Evolutionary conservation across 1,284 basidiomycete genomes (phyloP).

Genomic region (Flammula alnicola): DNA sequence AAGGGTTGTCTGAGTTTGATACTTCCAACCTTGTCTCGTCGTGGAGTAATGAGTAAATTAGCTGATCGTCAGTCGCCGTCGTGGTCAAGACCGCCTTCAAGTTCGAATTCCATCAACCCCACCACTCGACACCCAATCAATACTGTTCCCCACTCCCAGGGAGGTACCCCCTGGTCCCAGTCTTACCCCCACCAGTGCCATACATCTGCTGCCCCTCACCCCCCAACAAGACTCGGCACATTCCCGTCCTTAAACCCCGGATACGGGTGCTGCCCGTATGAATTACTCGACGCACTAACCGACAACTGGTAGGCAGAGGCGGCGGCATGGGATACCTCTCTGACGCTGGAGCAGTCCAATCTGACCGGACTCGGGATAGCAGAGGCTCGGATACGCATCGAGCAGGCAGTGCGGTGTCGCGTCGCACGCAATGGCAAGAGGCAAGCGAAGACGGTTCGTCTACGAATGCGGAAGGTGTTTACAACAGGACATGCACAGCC

Average conservation of each 20-base stretch:
- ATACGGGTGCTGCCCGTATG: slow-evolving; percentile 6
- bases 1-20: slow-evolving; percentile 3
- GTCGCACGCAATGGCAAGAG: too few relatives aligned
- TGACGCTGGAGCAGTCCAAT: slow-evolving; percentile 34
- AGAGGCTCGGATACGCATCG: too few relatives aligned
- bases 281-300: too few relatives aligned
- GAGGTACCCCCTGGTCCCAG: slow-evolving; percentile 35
- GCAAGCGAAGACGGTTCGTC: too few relatives aligned
- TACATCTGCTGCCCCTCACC: slow-evolving; percentile 76
- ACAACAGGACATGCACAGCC: too few relatives aligned
- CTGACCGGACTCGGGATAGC: too few relatives aligned
- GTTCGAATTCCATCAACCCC: background rate
- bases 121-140: slow-evolving; percentile 8
- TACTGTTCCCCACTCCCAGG: slow-evolving; percentile 26
- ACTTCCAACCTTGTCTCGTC: background rate
- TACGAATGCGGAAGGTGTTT: too few relatives aligned
- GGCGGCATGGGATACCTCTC: slow-evolving; percentile 26
- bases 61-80: background rate
- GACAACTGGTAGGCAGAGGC: slow-evolving; percentile 20
- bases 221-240: slow-evolving; percentile 78
- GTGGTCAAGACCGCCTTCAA: too few relatives aligned
- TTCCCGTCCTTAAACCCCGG: slow-evolving; percentile 38
- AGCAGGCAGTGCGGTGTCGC: too few relatives aligned
- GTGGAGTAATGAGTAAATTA: background rate
- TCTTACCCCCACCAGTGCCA: slow-evolving; percentile 33